Evolutionary conservation across 805 yeast species (phyloP).

Genomic region (Babjeviella inositovora): DNA sequence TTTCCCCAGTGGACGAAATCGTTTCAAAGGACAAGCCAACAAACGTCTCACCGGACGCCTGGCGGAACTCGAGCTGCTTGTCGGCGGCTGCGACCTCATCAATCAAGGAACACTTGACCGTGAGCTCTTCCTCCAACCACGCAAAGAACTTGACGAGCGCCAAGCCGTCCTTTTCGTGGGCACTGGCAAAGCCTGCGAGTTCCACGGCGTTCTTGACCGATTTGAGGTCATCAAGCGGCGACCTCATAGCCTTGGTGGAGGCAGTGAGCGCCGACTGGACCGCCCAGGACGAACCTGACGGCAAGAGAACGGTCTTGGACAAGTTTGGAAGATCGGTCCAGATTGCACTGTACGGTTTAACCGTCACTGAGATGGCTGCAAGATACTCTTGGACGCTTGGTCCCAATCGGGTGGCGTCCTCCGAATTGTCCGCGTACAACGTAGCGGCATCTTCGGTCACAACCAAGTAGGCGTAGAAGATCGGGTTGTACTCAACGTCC

Average conservation of each 20-base stretch:
- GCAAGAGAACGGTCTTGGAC: conserved; percentile 24
- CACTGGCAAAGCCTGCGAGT: conserved; percentile 48
- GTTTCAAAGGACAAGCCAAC: conserved; percentile 64
- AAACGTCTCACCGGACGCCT: conserved; percentile 31
- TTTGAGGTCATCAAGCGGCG: conserved; percentile 56
- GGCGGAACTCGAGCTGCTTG: conserved; percentile 38
- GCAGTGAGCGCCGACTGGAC: conserved; percentile 26
- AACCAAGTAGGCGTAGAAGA: conserved; percentile 56
- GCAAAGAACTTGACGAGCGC: conserved; percentile 62
- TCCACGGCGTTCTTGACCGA: conserved; percentile 65
- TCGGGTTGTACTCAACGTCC: conserved; percentile 78
- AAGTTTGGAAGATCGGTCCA: conserved; percentile 32
- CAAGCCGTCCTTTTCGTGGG: conserved; percentile 76
- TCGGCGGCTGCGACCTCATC: conserved; percentile 55
- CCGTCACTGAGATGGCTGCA: too few relatives aligned
- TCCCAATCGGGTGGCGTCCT: conserved; percentile 17
- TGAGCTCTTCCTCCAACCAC: conserved; percentile 61
- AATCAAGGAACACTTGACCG: conserved; percentile 19
- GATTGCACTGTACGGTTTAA: conserved; percentile 38
- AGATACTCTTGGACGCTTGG: conserved; percentile 20
- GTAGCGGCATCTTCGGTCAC: conserved; percentile 14
- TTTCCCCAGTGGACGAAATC: conserved; percentile 62
- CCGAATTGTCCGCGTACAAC: conserved; percentile 37
- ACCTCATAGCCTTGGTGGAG: conserved; percentile 21
- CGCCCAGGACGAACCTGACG: conserved; percentile 56